A percentile compares a stretch with the other conserved stretches of the same genome.
These are phyloP conservation scores for Thymus mandschuricus DNA, from an alignment of 257 asterid species.

Conservation along the genomic window DNA sequence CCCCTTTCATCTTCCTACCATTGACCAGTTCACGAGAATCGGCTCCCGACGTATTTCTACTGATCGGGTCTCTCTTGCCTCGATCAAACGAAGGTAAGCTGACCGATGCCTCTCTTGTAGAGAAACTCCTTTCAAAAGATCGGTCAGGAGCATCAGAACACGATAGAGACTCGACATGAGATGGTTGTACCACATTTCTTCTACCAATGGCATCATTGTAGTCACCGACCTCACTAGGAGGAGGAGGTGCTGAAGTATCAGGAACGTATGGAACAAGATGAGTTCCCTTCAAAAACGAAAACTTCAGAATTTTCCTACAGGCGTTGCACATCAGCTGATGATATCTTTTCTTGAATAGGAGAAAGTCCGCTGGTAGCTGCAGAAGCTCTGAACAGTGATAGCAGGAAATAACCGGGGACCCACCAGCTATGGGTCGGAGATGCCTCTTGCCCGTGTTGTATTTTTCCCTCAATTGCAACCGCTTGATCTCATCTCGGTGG, in stretches of 20 bases:
- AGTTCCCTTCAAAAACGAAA: conserved; percentile 52
- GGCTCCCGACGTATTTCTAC: conserved; percentile 40
- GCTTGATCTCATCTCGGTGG: conserved; percentile 46
- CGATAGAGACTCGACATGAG: conserved; percentile 49
- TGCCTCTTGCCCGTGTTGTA: conserved; percentile 46
- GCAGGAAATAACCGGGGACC: conserved; percentile 75
- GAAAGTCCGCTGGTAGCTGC: conserved; percentile 80
- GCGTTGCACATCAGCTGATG: conserved; percentile 76
- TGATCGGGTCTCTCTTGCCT: conserved; percentile 34
- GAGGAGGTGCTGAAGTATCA: conserved; percentile 58
- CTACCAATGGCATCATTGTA: conserved; percentile 18
- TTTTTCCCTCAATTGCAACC: conserved; percentile 47
- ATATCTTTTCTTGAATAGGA: conserved; percentile 54
- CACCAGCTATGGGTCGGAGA: conserved; percentile 76
- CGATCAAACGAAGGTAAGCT: conserved; percentile 31
- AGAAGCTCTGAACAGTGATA: conserved; percentile 68
- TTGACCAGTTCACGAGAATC: conserved; percentile 34
- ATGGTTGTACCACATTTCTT: conserved; percentile 35
- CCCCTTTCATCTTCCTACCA: conserved; percentile 63
- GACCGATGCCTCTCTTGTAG: conserved; percentile 49
- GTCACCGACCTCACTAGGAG: conserved; percentile 62
- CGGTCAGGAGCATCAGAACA: conserved; percentile 63
- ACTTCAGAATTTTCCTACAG: conserved; percentile 61
- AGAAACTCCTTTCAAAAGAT: conserved; percentile 55
- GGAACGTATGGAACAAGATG: conserved; percentile 57